These are phyloP conservation scores for Taphrina deformans DNA, from an alignment of 1,139 yeast genomes.

Conservation along the genomic window DNA sequence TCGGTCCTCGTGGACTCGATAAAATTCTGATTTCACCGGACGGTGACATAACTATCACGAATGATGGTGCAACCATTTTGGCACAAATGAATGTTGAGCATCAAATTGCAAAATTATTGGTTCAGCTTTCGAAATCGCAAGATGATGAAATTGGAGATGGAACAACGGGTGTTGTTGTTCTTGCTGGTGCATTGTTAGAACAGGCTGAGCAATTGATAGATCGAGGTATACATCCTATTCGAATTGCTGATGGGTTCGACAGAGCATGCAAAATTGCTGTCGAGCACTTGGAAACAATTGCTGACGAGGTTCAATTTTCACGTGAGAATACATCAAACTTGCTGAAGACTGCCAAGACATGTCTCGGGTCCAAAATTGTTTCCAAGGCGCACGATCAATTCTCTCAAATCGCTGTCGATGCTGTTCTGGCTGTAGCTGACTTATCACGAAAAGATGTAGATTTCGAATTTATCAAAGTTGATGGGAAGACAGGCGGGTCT, in stretches of 20 bases:
- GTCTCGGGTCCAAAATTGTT: slow-evolving; percentile 92
- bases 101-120: slow-evolving; percentile 92
- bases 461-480: slow-evolving; percentile 91
- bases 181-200: slow-evolving; percentile 91
- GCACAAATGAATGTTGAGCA: slow-evolving; percentile 95
- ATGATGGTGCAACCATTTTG: slow-evolving; percentile 96
- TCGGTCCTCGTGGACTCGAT: slow-evolving; percentile 95
- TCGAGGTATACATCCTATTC: slow-evolving; percentile 95
- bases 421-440: slow-evolving; percentile 90
- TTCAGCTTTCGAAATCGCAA: slow-evolving; percentile 90
- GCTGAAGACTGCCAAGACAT: slow-evolving; percentile 89
- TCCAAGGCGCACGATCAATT: slow-evolving; percentile 90
- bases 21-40: slow-evolving; percentile 90
- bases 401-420: slow-evolving; percentile 96
- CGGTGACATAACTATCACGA: slow-evolving; percentile 96
- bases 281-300: slow-evolving; percentile 67
- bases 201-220: slow-evolving; percentile 93
- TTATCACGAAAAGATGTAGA: slow-evolving; percentile 91
- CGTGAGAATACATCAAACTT: slow-evolving; percentile 49
- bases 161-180: slow-evolving; percentile 96
- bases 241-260: slow-evolving; percentile 95
- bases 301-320: slow-evolving; percentile 58
- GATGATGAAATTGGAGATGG: slow-evolving; percentile 99
- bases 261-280: slow-evolving; percentile 93
- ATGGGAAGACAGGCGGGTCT: slow-evolving; percentile 94